A percentile compares a stretch with the other conserved stretches of the same genome.
phyloP scores from a whole-genome alignment of 306 rosid species.

The Lathyrus sativus region DNA sequence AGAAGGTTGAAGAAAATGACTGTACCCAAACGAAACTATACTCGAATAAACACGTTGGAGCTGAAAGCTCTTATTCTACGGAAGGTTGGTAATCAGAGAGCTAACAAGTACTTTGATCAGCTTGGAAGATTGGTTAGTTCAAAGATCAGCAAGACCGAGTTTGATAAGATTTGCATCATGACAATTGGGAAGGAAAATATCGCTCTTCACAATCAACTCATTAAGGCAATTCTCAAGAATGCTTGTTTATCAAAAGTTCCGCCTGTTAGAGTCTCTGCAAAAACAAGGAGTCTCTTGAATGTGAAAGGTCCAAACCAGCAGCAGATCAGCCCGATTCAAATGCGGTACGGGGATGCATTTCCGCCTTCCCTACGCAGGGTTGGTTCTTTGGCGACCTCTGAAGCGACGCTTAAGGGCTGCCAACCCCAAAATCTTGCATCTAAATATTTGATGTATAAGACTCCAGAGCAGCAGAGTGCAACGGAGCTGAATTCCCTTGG shows the following conservation, averaged over 20 bases:
- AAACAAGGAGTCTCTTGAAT: constrained; percentile 42
- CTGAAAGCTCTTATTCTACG: constrained; percentile 68
- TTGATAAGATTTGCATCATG: constrained; percentile 63
- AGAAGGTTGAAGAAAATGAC: constrained; percentile 41
- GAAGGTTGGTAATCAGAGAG: constrained; percentile 74
- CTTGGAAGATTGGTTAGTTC: constrained; percentile 64
- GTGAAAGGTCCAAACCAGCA: constrained; percentile 54
- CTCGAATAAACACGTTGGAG: constrained; percentile 72
- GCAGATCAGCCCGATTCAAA: constrained; percentile 50
- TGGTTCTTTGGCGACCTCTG: constrained; percentile 53
- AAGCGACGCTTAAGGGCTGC: constrained; percentile 52
- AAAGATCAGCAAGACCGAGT: constrained; percentile 72
- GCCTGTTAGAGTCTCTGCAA: constrained; percentile 48
- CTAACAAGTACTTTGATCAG: constrained; percentile 72
- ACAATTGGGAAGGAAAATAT: constrained; percentile 78
- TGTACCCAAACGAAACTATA: constrained; percentile 48
- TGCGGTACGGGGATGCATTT: constrained; percentile 53
- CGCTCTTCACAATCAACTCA: constrained; percentile 77
- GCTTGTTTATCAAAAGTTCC: constrained; percentile 70
- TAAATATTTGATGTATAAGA: constrained; percentile 54
- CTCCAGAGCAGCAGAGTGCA: constrained; percentile 82
- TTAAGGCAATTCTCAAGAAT: constrained; percentile 72
- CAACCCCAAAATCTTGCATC: constrained; percentile 53
- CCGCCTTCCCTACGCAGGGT: constrained; percentile 53
- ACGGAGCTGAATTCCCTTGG: constrained; percentile 93